A percentile compares a stretch with the other conserved stretches of the same genome.
Evolutionary conservation across 805 yeast species (phyloP).

Genomic region (Debaryomyces prosopidis): DNA sequence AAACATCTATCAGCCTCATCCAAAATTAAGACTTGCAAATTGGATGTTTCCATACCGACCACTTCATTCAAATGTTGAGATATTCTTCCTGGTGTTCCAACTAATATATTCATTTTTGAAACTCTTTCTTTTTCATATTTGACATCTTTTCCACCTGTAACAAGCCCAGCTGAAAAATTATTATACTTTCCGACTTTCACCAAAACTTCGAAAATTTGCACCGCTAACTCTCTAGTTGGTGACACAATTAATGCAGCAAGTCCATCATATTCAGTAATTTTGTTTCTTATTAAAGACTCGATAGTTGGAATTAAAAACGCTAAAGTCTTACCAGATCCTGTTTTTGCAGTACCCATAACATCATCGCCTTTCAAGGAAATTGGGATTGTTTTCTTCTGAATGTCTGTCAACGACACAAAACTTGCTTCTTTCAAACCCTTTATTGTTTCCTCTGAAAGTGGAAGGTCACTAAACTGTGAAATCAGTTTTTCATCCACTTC

Average conservation of each 20-base stretch:
- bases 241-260: constrained; percentile 87
- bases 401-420: constrained; percentile 78
- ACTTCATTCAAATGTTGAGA: constrained; percentile 91
- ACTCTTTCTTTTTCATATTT: constrained; percentile 79
- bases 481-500: constrained; percentile 22
- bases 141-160: constrained; percentile 92
- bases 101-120: constrained; percentile 73
- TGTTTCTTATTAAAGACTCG: constrained; percentile 64
- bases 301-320: constrained; percentile 83
- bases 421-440: constrained; percentile 79
- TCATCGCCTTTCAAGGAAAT: constrained; percentile 75
- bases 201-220: constrained; percentile 86
- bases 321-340: constrained; percentile 89
- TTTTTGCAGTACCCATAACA: constrained; percentile 83
- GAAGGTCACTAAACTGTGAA: constrained; percentile 72
- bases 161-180: constrained; percentile 82
- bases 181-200: constrained; percentile 76
- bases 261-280: constrained; percentile 84
- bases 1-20: constrained; percentile 93
- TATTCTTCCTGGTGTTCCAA: constrained; percentile 90
- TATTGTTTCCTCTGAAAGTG: constrained; percentile 62
- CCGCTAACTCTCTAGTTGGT: constrained; percentile 89
- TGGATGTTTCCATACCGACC: constrained; percentile 71
- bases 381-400: constrained; percentile 80
- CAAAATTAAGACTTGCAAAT: constrained; percentile 74